phyloP scores from a whole-genome alignment of 1,139 yeast species.

The Suhomyces panamericanus region DNA sequence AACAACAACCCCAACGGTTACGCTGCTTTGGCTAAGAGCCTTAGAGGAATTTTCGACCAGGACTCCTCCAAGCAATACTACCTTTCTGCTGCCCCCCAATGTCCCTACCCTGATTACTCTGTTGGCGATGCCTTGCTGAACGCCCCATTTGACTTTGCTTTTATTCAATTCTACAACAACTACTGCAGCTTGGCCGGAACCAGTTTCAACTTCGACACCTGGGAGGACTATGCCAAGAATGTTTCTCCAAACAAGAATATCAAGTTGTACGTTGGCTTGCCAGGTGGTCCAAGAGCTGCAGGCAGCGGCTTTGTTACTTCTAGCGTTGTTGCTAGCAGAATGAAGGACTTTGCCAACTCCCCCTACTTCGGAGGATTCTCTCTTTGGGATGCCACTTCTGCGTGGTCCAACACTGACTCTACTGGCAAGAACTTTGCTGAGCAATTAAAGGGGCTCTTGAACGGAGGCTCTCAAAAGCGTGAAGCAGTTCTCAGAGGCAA shows the following conservation, averaged over 20 bases:
- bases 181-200: constrained; percentile 60
- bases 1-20: constrained; percentile 52
- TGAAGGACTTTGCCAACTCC: constrained; percentile 35
- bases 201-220: constrained; percentile 79
- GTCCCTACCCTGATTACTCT: constrained; percentile 87
- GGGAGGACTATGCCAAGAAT: constrained; percentile 68
- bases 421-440: constrained; percentile 16
- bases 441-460: constrained; percentile 17
- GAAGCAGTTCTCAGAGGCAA: constrained; percentile 1
- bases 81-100: constrained; percentile 93
- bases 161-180: constrained; percentile 92
- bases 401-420: constrained; percentile 26
- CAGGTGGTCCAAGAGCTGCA: constrained; percentile 70
- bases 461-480: not conserved
- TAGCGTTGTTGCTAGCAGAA: constrained; percentile 19
- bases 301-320: constrained; percentile 54
- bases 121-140: constrained; percentile 66
- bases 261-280: constrained; percentile 69
- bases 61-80: constrained; percentile 65
- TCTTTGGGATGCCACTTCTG: constrained; percentile 78
- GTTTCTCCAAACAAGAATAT: constrained; percentile 68
- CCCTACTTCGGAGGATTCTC: constrained; percentile 78
- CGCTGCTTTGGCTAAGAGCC: constrained; percentile 57
- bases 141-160: constrained; percentile 78
- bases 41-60: constrained; percentile 56